These are phyloP conservation scores for Linanthus parryae DNA, from an alignment of 148 eudicot species.

Conservation along the genomic window DNA sequence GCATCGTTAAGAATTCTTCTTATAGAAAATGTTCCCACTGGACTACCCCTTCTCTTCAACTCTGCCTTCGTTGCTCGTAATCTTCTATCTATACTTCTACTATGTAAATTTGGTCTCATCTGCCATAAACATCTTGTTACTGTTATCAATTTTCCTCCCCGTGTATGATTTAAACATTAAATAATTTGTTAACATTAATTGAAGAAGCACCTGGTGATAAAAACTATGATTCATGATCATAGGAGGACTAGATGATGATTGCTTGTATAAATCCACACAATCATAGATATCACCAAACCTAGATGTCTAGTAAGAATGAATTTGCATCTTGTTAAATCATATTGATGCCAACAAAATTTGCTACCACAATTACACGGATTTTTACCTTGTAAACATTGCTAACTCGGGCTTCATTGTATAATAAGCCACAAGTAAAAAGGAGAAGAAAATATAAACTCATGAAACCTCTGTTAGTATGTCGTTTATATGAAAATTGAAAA, in stretches of 20 bases:
- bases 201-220: not conserved
- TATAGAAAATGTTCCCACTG: not conserved
- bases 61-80: not conserved
- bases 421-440: too few species aligned
- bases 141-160: too few species aligned
- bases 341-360: too few species aligned
- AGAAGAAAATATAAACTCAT: too few species aligned
- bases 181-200: not conserved
- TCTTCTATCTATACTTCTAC: not conserved
- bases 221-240: not conserved
- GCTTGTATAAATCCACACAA: constrained; percentile 4
- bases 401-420: too few species aligned
- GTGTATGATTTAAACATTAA: not conserved
- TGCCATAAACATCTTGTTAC: not conserved
- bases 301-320: too few species aligned
- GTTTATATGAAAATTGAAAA: too few species aligned
- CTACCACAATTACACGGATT: too few species aligned
- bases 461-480: too few species aligned
- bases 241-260: not conserved
- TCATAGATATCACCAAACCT: not conserved
- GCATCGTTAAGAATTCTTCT: constrained; percentile 4
- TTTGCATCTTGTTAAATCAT: too few species aligned
- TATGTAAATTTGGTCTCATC: not conserved
- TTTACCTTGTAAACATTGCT: too few species aligned
- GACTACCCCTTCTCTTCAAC: not conserved